Percentiles rank a stretch among this genome's conserved stretches.
Evolutionary conservation across 495 filamentous ascomycete genomes (phyloP).

Genomic region (Trichoderma parareesei): DNA sequence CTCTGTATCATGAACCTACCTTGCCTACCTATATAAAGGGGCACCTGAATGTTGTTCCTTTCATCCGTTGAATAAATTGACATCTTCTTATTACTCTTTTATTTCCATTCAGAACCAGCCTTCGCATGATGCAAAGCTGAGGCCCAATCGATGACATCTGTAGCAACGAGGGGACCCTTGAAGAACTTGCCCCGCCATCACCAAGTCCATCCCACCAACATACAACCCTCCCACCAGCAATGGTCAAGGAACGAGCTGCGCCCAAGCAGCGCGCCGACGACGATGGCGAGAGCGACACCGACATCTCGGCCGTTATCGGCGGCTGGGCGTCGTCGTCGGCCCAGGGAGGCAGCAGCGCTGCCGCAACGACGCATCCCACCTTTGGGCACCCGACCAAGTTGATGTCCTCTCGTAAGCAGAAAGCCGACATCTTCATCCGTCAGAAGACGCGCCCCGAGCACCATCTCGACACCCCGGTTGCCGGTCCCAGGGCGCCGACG

Average conservation of each 20-base stretch:
- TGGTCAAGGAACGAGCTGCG: slow-evolving; percentile 24
- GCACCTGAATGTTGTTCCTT: background rate
- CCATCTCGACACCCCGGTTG: slow-evolving; percentile 30
- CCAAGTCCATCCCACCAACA: slow-evolving; percentile 5
- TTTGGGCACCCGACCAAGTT: slow-evolving; percentile 28
- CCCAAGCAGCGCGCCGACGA: slow-evolving; percentile 14
- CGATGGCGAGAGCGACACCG: slow-evolving; percentile 15
- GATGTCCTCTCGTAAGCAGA: slow-evolving; percentile 14
- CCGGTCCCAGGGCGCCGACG: slow-evolving; percentile 30
- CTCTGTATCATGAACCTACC: too few species aligned
- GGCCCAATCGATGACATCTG: background rate
- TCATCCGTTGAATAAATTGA: background rate
- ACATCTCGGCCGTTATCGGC: background rate
- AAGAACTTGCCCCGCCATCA: slow-evolving; percentile 21
- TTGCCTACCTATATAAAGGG: background rate
- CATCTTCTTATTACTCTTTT: background rate
- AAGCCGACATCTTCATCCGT: slow-evolving; percentile 35
- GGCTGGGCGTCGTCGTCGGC: background rate
- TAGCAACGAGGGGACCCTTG: background rate
- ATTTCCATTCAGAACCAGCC: too few species aligned
- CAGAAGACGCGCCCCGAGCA: slow-evolving; percentile 39
- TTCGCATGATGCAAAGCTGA: background rate
- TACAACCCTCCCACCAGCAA: slow-evolving; percentile 11
- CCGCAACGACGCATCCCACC: slow-evolving; percentile 15
- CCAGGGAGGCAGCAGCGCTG: background rate